phyloP scores from a whole-genome alignment of 1,284 basidiomycete species.

The Chalciporus sp. region DNA sequence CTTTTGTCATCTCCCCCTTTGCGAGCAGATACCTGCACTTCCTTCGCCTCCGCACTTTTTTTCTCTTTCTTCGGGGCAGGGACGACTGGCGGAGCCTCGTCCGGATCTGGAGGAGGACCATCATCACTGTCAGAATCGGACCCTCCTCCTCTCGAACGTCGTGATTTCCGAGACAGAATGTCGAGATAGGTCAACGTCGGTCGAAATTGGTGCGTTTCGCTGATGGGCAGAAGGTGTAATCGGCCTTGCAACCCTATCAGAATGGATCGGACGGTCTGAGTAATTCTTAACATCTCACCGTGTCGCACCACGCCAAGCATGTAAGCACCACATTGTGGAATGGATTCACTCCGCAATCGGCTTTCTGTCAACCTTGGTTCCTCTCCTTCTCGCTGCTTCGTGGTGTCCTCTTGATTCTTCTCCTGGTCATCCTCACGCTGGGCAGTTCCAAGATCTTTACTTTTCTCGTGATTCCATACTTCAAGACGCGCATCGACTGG shows the following conservation, averaged over 20 bases:
- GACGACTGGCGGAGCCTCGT: slow-evolving; percentile 56
- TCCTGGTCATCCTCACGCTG: slow-evolving; percentile 71
- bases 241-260: slow-evolving; percentile 49
- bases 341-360: slow-evolving; percentile 70
- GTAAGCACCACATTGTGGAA: slow-evolving; percentile 63
- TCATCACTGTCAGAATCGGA: slow-evolving; percentile 73
- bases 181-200: slow-evolving; percentile 81
- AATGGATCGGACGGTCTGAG: slow-evolving; percentile 2
- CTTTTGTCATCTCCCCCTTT: slow-evolving; percentile 62
- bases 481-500: slow-evolving; percentile 75
- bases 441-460: slow-evolving; percentile 63
- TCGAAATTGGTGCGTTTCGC: slow-evolving; percentile 75
- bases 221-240: slow-evolving; percentile 77
- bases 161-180: slow-evolving; percentile 61
- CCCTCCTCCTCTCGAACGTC: slow-evolving; percentile 49
- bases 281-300: slow-evolving; percentile 44
- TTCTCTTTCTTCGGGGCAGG: slow-evolving; percentile 59
- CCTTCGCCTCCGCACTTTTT: slow-evolving; percentile 57
- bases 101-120: slow-evolving; percentile 77
- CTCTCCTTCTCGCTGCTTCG: slow-evolving; percentile 52
- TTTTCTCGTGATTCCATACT: slow-evolving; percentile 74
- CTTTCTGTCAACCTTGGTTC: slow-evolving; percentile 66
- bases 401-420: slow-evolving; percentile 63
- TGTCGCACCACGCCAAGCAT: slow-evolving; percentile 74
- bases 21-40: slow-evolving; percentile 74